Conservation (phyloP, 1,284 basidiomycete genomes). For the Pisolithus thermaeus region DNA sequence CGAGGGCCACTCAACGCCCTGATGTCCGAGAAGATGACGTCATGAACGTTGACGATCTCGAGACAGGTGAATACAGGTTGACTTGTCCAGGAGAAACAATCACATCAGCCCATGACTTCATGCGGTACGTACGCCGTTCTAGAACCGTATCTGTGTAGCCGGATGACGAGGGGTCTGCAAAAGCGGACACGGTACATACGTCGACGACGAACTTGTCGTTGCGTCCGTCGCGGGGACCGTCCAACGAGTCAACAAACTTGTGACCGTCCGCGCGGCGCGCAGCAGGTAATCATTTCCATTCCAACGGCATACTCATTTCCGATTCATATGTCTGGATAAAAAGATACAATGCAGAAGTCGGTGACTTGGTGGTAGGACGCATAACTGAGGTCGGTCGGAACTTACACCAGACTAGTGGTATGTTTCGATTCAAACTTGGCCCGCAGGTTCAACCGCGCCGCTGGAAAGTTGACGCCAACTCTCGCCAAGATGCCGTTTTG, state of each 20-base stretch:
- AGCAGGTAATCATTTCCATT: slow-evolving; percentile 57
- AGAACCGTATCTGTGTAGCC: background rate
- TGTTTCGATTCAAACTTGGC: slow-evolving; percentile 3
- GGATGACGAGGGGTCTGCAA: slow-evolving; percentile 1
- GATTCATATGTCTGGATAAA: slow-evolving; percentile 4
- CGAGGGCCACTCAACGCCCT: slow-evolving; percentile 28
- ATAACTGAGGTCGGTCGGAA: slow-evolving; percentile 77
- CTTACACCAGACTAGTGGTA: slow-evolving; percentile 11
- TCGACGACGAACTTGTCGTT: slow-evolving; percentile 80
- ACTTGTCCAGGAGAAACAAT: slow-evolving; percentile 71
- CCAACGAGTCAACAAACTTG: slow-evolving; percentile 93
- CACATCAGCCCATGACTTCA: slow-evolving; percentile 72
- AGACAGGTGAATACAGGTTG: slow-evolving; percentile 44
- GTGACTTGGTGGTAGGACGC: slow-evolving; percentile 96
- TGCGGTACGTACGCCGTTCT: slow-evolving; percentile 51
- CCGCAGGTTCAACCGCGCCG: slow-evolving; percentile 80
- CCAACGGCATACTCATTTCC: background rate
- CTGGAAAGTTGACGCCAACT: slow-evolving; percentile 98
- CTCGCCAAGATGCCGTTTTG: slow-evolving; percentile 88
- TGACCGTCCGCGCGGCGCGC: slow-evolving; percentile 83
- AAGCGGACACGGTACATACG: slow-evolving; percentile 93
- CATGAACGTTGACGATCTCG: slow-evolving; percentile 45
- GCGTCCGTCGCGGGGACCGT: slow-evolving; percentile 89
- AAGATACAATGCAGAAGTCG: slow-evolving; percentile 94
- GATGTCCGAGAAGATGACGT: slow-evolving; percentile 29